Conservation (phyloP, 352 stramenopile species). For the Globisporangium paddicum region DNA sequence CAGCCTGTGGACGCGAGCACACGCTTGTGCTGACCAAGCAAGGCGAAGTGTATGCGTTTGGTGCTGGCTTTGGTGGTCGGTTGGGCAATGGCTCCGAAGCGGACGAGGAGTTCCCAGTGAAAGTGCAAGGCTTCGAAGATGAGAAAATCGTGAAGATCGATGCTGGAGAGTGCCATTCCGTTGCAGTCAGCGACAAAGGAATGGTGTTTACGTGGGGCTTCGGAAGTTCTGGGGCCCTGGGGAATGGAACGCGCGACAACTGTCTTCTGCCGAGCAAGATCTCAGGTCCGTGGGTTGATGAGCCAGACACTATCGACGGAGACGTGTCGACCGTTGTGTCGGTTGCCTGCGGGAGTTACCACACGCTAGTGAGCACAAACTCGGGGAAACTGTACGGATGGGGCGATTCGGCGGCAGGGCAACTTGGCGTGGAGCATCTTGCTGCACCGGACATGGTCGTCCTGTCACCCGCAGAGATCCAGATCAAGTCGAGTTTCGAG, state of each 20-base stretch:
- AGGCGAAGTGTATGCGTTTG: conserved; percentile 68
- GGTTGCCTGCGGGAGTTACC: conserved; percentile 72
- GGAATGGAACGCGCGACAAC: conserved; percentile 59
- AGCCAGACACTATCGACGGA: conserved; percentile 4
- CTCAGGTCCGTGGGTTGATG: conserved; percentile 24
- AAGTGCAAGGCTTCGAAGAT: conserved; percentile 27
- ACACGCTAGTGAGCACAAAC: conserved; percentile 54
- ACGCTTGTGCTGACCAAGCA: conserved; percentile 52
- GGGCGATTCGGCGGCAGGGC: conserved; percentile 68
- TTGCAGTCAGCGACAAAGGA: conserved; percentile 49
- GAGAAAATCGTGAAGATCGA: conserved; percentile 46
- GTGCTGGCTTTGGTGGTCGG: conserved; percentile 70
- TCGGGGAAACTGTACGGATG: conserved; percentile 65
- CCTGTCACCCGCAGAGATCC: conserved; percentile 40
- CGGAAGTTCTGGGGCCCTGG: conserved; percentile 74
- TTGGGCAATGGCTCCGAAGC: conserved; percentile 61
- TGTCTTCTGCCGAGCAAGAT: conserved; percentile 36
- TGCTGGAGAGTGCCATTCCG: conserved; percentile 81
- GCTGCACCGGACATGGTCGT: conserved; percentile 51
- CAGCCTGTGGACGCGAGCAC: conserved; percentile 82
- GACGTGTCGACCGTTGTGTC: conserved; percentile 16
- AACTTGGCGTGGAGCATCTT: conserved; percentile 53
- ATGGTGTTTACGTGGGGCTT: conserved; percentile 87
- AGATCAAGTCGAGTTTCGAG: conserved; percentile 14
- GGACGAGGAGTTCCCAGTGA: conserved; percentile 52